Conservation (phyloP, 2,329 filamentous ascomycete species). For the Aspergillus tanneri region DNA sequence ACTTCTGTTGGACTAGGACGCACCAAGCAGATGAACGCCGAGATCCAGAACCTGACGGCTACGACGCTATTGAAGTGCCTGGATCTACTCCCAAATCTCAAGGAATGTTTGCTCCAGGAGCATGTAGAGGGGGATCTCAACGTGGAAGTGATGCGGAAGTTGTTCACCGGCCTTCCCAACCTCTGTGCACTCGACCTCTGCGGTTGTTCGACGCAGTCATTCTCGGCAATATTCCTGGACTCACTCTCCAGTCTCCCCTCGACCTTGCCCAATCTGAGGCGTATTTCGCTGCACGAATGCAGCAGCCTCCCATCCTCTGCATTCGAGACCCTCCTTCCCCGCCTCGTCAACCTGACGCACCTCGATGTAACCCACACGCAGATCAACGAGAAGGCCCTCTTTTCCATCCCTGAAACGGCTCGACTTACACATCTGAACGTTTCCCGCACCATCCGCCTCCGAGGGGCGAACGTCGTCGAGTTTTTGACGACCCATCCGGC, state of each 20-base stretch:
- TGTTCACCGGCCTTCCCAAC: slow-evolving; percentile 65
- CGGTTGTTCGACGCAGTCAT: slow-evolving; percentile 67
- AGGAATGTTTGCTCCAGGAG: slow-evolving; percentile 77
- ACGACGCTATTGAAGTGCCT: slow-evolving; percentile 71
- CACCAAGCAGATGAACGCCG: slow-evolving; percentile 70
- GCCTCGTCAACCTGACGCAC: slow-evolving; percentile 68
- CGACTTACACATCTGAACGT: slow-evolving; percentile 75
- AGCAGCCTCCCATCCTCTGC: slow-evolving; percentile 65
- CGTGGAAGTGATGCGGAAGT: slow-evolving; percentile 65
- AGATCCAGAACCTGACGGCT: slow-evolving; percentile 73
- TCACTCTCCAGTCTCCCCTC: slow-evolving; percentile 55
- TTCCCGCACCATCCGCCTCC: slow-evolving; percentile 70
- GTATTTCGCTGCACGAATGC: slow-evolving; percentile 76
- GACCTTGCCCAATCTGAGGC: slow-evolving; percentile 58
- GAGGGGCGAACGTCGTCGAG: slow-evolving; percentile 64
- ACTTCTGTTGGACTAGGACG: slow-evolving; percentile 75
- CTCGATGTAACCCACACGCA: slow-evolving; percentile 77
- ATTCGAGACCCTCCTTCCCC: slow-evolving; percentile 70
- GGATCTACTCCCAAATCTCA: slow-evolving; percentile 68
- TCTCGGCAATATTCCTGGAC: slow-evolving; percentile 64
- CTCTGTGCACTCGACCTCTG: slow-evolving; percentile 73
- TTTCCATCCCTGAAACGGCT: slow-evolving; percentile 69
- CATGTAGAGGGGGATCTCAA: slow-evolving; percentile 75
- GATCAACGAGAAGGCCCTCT: slow-evolving; percentile 69
- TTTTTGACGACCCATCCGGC: slow-evolving; percentile 72